These are phyloP conservation scores for Xylariaceae sp. DNA, from an alignment of 2,329 filamentous ascomycete species.

Conservation along the genomic window DNA sequence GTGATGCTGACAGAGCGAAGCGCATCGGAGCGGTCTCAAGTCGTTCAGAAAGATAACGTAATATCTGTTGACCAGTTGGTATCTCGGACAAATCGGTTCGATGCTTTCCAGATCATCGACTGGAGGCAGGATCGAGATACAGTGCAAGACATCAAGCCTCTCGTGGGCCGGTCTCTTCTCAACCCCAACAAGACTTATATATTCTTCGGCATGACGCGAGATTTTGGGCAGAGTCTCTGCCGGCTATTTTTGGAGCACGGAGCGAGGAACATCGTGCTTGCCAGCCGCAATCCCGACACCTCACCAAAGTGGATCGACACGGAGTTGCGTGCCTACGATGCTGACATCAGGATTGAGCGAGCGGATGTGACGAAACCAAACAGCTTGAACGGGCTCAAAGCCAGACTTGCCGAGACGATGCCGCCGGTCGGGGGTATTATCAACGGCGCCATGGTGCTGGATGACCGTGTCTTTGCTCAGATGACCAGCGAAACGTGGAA, in stretches of 20 bases:
- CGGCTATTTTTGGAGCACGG: conserved; percentile 37
- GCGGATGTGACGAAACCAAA: conserved; percentile 28
- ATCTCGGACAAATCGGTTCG: not conserved
- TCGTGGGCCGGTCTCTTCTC: conserved; percentile 26
- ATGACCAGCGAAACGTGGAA: conserved; percentile 39
- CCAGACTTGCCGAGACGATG: conserved; percentile 18
- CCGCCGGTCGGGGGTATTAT: conserved; percentile 39
- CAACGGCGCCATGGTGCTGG: conserved; percentile 46
- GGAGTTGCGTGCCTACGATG: conserved; percentile 23
- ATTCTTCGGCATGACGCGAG: conserved; percentile 41
- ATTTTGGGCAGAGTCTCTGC: conserved; percentile 44
- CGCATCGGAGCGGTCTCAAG: not conserved
- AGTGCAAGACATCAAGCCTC: conserved; percentile 23
- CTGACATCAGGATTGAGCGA: conserved; percentile 22
- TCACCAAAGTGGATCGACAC: conserved; percentile 34
- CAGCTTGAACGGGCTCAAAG: conserved; percentile 30
- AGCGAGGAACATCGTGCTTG: conserved; percentile 38
- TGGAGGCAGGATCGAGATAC: conserved; percentile 37
- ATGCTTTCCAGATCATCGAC: conserved; percentile 36
- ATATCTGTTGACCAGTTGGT: conserved; percentile 28
- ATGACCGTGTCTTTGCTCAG: conserved; percentile 41
- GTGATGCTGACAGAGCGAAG: conserved; percentile 16
- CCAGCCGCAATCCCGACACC: conserved; percentile 37
- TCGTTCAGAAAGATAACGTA: conserved; percentile 10
- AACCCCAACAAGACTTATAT: conserved; percentile 37